Evolutionary conservation across 2,329 filamentous ascomycete genomes (phyloP).

Genomic region (Aureobasidium sp.): DNA sequence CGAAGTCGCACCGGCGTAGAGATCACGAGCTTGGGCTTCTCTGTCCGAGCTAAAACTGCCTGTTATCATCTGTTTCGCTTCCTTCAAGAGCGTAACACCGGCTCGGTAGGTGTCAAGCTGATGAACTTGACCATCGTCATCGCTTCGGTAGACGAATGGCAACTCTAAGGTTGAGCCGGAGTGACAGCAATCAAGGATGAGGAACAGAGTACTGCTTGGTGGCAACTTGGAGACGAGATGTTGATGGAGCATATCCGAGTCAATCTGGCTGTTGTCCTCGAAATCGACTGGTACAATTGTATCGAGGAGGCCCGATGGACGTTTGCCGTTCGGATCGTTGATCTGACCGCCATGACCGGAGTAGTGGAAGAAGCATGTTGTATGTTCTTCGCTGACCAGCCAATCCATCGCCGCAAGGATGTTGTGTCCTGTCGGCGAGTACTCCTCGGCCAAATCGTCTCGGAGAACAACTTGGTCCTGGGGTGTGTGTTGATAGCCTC

Average conservation of each 20-base stretch:
- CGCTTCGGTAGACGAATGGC: slow-evolving; percentile 63
- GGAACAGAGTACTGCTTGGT: slow-evolving; percentile 57
- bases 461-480: slow-evolving; percentile 51
- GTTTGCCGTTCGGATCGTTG: slow-evolving; percentile 40
- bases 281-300: slow-evolving; percentile 19
- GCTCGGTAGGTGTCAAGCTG: slow-evolving; percentile 62
- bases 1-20: slow-evolving; percentile 58
- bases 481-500: slow-evolving; percentile 46
- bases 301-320: slow-evolving; percentile 28
- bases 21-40: slow-evolving; percentile 53
- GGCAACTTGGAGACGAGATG: slow-evolving; percentile 59
- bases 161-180: slow-evolving; percentile 66
- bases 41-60: slow-evolving; percentile 54
- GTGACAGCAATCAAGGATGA: slow-evolving; percentile 70
- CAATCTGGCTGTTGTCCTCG: slow-evolving; percentile 56
- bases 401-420: slow-evolving; percentile 61
- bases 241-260: slow-evolving; percentile 57
- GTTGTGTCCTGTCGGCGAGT: slow-evolving; percentile 37
- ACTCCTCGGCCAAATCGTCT: slow-evolving; percentile 41
- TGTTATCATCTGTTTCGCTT: slow-evolving; percentile 55
- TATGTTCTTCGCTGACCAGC: slow-evolving; percentile 60
- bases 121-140: slow-evolving; percentile 62
- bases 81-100: slow-evolving; percentile 55
- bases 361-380: slow-evolving; percentile 63
- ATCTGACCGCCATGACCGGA: slow-evolving; percentile 66